Conservation (phyloP, 2,329 filamentous ascomycete genomes). For the Sporothrix inflata region DNA sequence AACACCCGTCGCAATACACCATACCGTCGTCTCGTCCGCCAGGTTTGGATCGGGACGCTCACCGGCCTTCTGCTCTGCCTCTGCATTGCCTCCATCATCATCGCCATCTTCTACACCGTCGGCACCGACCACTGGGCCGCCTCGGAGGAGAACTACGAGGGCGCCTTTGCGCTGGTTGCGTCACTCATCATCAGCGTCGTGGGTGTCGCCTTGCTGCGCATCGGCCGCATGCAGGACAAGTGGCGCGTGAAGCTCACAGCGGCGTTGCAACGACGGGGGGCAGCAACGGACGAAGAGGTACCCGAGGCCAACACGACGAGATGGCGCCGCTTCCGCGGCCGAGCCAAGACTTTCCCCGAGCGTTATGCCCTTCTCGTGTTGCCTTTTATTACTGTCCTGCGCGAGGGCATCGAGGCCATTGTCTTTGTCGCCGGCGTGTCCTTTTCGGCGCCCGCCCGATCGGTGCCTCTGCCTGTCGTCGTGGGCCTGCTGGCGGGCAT, state of each 20-base stretch:
- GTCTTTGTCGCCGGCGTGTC: constrained; percentile 78
- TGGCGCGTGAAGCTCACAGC: constrained; percentile 74
- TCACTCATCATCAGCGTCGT: constrained; percentile 72
- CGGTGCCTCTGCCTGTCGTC: constrained; percentile 72
- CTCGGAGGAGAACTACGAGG: constrained; percentile 74
- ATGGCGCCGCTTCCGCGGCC: constrained; percentile 40
- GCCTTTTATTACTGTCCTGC: constrained; percentile 75
- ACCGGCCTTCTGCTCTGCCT: constrained; percentile 67
- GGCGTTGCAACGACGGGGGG: constrained; percentile 54
- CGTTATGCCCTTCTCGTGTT: constrained; percentile 78
- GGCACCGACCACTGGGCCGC: constrained; percentile 63
- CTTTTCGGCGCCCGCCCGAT: constrained; percentile 66
- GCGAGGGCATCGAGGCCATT: constrained; percentile 77
- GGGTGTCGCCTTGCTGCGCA: constrained; percentile 71
- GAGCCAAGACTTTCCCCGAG: constrained; percentile 63
- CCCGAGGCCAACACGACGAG: constrained; percentile 37
- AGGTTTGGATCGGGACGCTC: constrained; percentile 68
- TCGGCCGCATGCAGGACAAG: constrained; percentile 76
- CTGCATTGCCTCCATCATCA: constrained; percentile 66
- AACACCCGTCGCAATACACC: constrained; percentile 59
- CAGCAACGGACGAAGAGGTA: not conserved
- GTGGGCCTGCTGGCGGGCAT: constrained; percentile 65
- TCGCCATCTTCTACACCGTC: constrained; percentile 73
- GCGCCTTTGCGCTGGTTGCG: constrained; percentile 69
- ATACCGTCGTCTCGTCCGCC: constrained; percentile 72